Percentiles rank a stretch among this genome's conserved stretches.
These are phyloP conservation scores for Eragrostis nindensis DNA, from an alignment of 176 grass and related monocot genomes.

Conservation along the genomic window DNA sequence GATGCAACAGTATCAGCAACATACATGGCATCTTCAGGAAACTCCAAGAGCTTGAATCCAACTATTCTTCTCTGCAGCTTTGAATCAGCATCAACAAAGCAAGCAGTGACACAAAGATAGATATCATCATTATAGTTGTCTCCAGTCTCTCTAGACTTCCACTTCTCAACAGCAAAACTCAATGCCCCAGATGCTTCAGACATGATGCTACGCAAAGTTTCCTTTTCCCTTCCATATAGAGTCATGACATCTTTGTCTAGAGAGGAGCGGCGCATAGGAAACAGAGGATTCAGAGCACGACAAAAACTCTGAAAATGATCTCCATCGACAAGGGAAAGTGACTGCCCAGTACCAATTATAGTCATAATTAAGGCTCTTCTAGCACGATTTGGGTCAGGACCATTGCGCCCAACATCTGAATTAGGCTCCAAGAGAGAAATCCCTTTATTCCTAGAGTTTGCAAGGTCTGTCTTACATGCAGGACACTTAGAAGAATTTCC, in stretches of 20 bases:
- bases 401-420: neutral
- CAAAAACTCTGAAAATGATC: neutral
- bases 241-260: slow-evolving; percentile 13
- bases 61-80: slow-evolving; percentile 37
- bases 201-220: neutral
- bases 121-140: slow-evolving; percentile 7
- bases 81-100: slow-evolving; percentile 42
- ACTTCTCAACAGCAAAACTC: slow-evolving; percentile 31
- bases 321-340: slow-evolving; percentile 27
- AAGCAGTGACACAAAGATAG: slow-evolving; percentile 31
- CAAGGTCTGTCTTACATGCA: neutral
- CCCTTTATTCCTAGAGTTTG: neutral
- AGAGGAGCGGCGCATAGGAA: neutral
- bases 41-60: slow-evolving; percentile 26
- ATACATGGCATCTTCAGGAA: slow-evolving; percentile 33
- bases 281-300: neutral
- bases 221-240: slow-evolving; percentile 32
- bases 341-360: slow-evolving; percentile 29
- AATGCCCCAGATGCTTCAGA: slow-evolving; percentile 16
- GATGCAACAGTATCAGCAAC: neutral
- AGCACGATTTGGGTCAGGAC: neutral
- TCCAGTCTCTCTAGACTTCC: slow-evolving; percentile 19
- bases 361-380: slow-evolving; percentile 32
- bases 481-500: neutral
- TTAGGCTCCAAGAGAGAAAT: neutral